Conservation (phyloP, 2,329 filamentous ascomycete genomes). For the Cladophialophora psammophila region DNA sequence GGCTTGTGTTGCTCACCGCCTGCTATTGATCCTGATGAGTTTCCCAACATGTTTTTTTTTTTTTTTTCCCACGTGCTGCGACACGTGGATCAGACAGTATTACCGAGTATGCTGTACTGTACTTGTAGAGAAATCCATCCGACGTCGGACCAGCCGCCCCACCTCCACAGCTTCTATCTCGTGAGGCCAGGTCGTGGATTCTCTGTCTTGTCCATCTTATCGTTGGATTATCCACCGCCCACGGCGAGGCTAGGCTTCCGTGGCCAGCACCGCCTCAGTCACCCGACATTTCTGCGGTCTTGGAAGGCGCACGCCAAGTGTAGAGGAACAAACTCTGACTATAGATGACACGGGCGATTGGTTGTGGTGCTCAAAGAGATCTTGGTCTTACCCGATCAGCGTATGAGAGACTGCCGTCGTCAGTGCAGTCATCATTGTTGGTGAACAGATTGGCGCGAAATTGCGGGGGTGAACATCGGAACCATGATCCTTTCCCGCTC, state of each 20-base stretch:
- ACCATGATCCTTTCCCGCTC: conserved; percentile 4
- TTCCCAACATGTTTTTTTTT: conserved; percentile 1
- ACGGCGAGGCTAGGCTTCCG: conserved; percentile 1
- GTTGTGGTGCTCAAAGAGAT: conserved; percentile 5
- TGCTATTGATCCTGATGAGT: background rate
- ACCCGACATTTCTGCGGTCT: conserved; percentile 14
- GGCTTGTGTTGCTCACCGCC: background rate
- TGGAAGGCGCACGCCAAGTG: conserved; percentile 15
- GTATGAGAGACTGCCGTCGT: background rate
- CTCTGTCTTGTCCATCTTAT: conserved; percentile 8
- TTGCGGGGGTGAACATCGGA: conserved; percentile 22
- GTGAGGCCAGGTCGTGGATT: background rate
- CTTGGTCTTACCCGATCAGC: conserved; percentile 7
- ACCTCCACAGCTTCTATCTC: background rate
- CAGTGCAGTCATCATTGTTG: background rate
- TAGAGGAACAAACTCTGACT: conserved; percentile 1
- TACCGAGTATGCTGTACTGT: background rate
- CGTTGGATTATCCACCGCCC: background rate
- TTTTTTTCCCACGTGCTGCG: conserved; percentile 4
- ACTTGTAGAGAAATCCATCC: background rate
- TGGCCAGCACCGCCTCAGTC: conserved; percentile 17
- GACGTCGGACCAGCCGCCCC: background rate
- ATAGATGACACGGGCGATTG: conserved; percentile 10
- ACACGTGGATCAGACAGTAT: background rate
- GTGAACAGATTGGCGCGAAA: conserved; percentile 16